Evolutionary conservation across 345 rosid genomes (phyloP), one percentile per base, ranked within the genome.

Genomic region (Boechera divaricarpa): DNA sequence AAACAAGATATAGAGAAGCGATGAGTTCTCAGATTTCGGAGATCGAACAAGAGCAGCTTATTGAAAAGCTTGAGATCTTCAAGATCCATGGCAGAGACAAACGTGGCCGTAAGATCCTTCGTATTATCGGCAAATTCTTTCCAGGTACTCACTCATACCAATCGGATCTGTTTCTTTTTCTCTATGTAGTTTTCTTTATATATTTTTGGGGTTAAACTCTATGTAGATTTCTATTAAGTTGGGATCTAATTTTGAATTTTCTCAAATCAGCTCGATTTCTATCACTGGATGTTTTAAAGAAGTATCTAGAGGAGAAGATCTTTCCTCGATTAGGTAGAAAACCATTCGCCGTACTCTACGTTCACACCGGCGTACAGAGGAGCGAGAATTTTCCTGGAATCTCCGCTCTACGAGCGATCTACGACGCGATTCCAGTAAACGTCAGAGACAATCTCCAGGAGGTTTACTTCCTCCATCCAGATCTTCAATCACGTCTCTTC

Each of bases 11-110:
- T 3, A 45, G 35, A 64, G 44, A 60, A 63, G 18, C 15, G 41
- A 80, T 72, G 74, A 72, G 24, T 24, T 16, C 75, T 41, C 78
- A 69, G 59, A 79, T 86, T 28, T 73, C 85, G 0, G 85, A 81
- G 41, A 58, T 79, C 7, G 85, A 84, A 38, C 89, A 78, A 35
- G 78, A 75, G 2, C 84, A 82, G 2, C 82, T 86, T 49, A 80
- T 87, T n/a, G 81, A 82, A 16, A 88, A 85, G 74, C 88, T 87
- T 33, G 80, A 86, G 18, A 64, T 86, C 68, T 91, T 91, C 80
- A 91, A 83, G 86, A 80, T 89, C 84, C 89, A 89, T 67, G 97
- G 97, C 24, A 80, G 85, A 48, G 97, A 91, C 44, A 89, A 84
- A 79, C 92, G 75, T 5, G 92, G 97, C 77, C 85, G 79, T 58